phyloP scores from a whole-genome alignment of 352 stramenopile species.

The Globisporangium radiosum region DNA sequence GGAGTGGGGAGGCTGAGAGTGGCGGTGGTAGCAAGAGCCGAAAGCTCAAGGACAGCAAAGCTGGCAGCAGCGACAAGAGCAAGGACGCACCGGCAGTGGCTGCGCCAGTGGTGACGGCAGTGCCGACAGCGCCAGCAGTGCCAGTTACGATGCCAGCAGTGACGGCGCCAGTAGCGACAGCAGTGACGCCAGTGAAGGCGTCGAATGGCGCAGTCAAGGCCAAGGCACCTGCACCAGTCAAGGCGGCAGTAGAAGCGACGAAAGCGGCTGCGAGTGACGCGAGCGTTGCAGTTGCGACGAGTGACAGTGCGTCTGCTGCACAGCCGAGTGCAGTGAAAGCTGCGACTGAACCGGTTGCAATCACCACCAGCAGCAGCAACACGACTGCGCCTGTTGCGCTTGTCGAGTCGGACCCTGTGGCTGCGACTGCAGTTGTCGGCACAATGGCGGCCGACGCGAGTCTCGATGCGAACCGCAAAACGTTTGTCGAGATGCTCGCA shows the following conservation, averaged over 20 bases:
- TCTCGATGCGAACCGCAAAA: slow-evolving; percentile 47
- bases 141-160: neutral
- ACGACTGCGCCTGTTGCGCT: neutral
- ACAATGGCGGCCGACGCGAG: slow-evolving; percentile 25
- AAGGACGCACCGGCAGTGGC: neutral
- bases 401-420: neutral
- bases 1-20: slow-evolving; percentile 10
- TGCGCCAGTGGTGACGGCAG: neutral
- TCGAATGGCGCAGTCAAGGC: neutral
- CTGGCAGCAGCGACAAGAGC: slow-evolving; percentile 8
- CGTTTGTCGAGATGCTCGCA: slow-evolving; percentile 66
- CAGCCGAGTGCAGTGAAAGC: too few species aligned
- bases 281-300: neutral
- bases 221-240: neutral
- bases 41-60: slow-evolving; percentile 34
- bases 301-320: too few species aligned
- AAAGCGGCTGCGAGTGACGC: neutral
- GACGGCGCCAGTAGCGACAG: neutral
- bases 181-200: neutral
- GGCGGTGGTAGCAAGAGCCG: slow-evolving; percentile 6
- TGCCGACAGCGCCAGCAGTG: neutral
- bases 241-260: neutral
- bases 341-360: too few species aligned
- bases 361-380: neutral
- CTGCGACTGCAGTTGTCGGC: neutral